phyloP scores from a whole-genome alignment of 768 basidiomycete genomes.

The Xerocomellus chrysenteron region DNA sequence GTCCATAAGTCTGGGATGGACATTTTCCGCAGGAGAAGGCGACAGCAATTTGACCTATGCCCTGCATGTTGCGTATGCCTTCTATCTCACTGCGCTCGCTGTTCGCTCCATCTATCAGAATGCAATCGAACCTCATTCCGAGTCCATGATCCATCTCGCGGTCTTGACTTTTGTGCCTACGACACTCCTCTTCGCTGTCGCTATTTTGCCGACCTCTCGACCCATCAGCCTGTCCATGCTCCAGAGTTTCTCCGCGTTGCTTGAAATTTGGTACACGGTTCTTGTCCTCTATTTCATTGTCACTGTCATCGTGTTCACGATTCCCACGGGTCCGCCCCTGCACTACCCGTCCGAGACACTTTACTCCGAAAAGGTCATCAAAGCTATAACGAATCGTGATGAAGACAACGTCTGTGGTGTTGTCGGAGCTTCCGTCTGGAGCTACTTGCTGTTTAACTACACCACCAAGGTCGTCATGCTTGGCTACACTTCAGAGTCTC shows the following conservation, averaged over 20 bases:
- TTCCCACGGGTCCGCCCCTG: conserved; percentile 71
- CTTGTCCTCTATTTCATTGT: conserved; percentile 50
- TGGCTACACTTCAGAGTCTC: conserved; percentile 66
- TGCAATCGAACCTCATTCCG: conserved; percentile 40
- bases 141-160: conserved; percentile 61
- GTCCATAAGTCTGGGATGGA: conserved; percentile 55
- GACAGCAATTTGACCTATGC: conserved; percentile 37
- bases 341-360: conserved; percentile 72
- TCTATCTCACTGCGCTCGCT: conserved; percentile 59
- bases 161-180: conserved; percentile 50
- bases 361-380: conserved; percentile 70
- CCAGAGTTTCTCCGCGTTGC: conserved; percentile 19
- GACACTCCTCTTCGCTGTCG: conserved; percentile 42
- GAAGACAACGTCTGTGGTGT: conserved; percentile 71
- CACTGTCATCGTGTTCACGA: conserved; percentile 43
- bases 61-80: conserved; percentile 52
- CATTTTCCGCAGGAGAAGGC: conserved; percentile 24
- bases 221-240: conserved; percentile 34
- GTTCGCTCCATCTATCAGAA: conserved; percentile 50
- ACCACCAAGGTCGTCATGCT: conserved; percentile 86
- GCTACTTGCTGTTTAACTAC: conserved; percentile 74
- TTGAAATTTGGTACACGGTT: conserved; percentile 51
- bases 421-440: conserved; percentile 46
- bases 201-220: conserved; percentile 55
- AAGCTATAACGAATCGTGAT: conserved; percentile 57